Evolutionary conservation across 2,329 filamentous ascomycete genomes (phyloP).

Genomic region (Xylaria sp.): DNA sequence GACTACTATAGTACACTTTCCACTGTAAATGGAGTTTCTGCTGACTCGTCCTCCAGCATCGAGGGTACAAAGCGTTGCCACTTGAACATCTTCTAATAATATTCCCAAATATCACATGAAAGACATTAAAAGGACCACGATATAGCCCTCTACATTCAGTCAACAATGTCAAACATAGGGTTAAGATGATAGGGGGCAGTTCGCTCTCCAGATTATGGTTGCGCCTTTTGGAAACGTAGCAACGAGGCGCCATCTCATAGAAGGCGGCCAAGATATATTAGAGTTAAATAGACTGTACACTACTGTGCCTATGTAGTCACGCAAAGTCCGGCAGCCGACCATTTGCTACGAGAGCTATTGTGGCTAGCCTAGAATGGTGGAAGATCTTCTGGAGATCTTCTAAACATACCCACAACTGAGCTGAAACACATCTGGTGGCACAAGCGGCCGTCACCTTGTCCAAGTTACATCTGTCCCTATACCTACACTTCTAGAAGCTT

Average conservation of each 20-base stretch:
- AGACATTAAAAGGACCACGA: neutral
- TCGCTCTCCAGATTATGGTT: neutral
- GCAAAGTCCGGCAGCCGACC: slow-evolving; percentile 19
- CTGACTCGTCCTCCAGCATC: neutral
- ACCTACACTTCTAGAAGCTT: slow-evolving; percentile 17
- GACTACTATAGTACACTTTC: neutral
- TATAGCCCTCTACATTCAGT: neutral
- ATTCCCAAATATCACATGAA: neutral
- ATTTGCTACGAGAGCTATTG: slow-evolving; percentile 5
- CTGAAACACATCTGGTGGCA: neutral
- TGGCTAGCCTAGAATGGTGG: slow-evolving; percentile 2
- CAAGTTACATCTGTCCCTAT: neutral
- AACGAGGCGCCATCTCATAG: slow-evolving; percentile 10
- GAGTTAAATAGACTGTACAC: slow-evolving; percentile 21
- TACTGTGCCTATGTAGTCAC: slow-evolving; percentile 14
- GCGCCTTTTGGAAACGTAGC: slow-evolving; percentile 2
- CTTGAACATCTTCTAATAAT: neutral
- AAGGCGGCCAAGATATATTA: slow-evolving; percentile 5
- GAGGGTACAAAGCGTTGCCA: neutral
- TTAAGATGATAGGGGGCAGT: neutral
- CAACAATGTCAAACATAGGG: too few relatives aligned
- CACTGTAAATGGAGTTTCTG: neutral
- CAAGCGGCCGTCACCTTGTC: slow-evolving; percentile 1
- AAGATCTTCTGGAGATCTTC: neutral
- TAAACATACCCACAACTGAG: neutral